Conservation (phyloP, 2,329 filamentous ascomycete genomes). For the Botrytis squamosa region DNA sequence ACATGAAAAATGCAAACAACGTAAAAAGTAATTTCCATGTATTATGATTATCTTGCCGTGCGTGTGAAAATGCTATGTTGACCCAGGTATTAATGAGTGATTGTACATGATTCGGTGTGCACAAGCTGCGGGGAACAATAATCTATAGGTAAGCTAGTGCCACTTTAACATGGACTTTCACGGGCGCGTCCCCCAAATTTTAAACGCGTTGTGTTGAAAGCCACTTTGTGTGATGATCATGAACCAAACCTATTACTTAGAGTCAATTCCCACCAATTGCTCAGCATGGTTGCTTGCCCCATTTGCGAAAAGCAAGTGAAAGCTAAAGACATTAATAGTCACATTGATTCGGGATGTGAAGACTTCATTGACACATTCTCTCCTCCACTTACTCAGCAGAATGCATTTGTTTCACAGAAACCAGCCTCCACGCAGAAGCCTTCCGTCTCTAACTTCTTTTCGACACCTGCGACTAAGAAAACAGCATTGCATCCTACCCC, state of each 20-base stretch:
- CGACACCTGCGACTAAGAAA: constrained; percentile 59
- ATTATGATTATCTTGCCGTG: constrained; percentile 11
- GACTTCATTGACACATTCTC: constrained; percentile 58
- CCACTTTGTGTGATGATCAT: neutral
- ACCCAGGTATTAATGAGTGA: neutral
- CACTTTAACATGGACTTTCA: neutral
- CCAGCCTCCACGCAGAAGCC: constrained; percentile 40
- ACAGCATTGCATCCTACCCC: constrained; percentile 38
- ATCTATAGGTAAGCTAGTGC: neutral
- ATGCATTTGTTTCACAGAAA: constrained; percentile 47
- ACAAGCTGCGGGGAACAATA: neutral
- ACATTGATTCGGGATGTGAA: constrained; percentile 82
- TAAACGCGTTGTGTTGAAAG: neutral
- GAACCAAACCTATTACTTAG: neutral
- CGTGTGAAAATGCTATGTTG: neutral
- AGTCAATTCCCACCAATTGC: constrained; percentile 6
- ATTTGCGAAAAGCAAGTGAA: constrained; percentile 76
- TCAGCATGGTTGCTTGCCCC: constrained; percentile 66
- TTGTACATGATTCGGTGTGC: neutral
- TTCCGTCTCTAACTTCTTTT: constrained; percentile 59
- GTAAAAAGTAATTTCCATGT: constrained; percentile 21
- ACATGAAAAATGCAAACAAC: constrained; percentile 32
- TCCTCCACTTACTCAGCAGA: constrained; percentile 41
- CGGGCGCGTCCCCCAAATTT: constrained; percentile 2
- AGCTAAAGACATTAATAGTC: constrained; percentile 76